Base-by-base conservation (phyloP, 1,284 basidiomycete genomes). In the Ustilago shanxiensis region DNA sequence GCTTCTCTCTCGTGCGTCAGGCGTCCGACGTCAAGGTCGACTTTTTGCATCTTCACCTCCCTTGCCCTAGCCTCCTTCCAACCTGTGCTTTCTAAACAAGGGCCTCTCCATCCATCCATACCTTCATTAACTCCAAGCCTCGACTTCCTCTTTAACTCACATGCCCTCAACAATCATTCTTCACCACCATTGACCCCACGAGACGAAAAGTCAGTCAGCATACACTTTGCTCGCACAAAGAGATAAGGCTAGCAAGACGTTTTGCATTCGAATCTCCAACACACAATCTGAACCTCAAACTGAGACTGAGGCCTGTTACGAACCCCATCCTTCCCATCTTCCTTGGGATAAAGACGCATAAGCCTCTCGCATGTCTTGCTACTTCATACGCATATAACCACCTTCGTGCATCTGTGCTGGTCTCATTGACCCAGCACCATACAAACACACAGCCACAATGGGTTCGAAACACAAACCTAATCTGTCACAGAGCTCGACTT, bases 401-500 rank as follows among this genome's bases (percentile, higher is more conserved):
- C 22, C 28, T 49, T n/a, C 14, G 47, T 54, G 41, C 58, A 29
- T 26, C 22, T 39, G 54, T 61, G 59, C 68, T n/a, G 14, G 49
- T 29, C 56, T 39, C 20, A 22, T 22, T 26, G 33, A 49, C 59
- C 65, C 44, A 41, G 52, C 22, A 24, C 22, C 35, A 33, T 8
- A 10, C 11, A 16, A 39, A 2, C n/a, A n/a, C n/a, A n/a, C n/a
- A 11, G 29, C n/a, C 49, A 66, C n/a, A 1, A 72, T 72, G 70
- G 70, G 64, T 29, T 60, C 70, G 6, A 72, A 66, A 52, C 72
- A 76, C 49, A 70, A 60, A 31, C 31, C 59, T 47, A 76, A 63
- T 39, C 64, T 71, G 31, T 76, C 72, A 3, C 64, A 71, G 37
- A 76, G 72, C 65, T 76, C 72, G 24, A 55, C 41, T 24, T 71